These are phyloP conservation scores for Neoarthrinium moseri DNA, from an alignment of 2,329 filamentous ascomycete genomes.

Conservation along the genomic window DNA sequence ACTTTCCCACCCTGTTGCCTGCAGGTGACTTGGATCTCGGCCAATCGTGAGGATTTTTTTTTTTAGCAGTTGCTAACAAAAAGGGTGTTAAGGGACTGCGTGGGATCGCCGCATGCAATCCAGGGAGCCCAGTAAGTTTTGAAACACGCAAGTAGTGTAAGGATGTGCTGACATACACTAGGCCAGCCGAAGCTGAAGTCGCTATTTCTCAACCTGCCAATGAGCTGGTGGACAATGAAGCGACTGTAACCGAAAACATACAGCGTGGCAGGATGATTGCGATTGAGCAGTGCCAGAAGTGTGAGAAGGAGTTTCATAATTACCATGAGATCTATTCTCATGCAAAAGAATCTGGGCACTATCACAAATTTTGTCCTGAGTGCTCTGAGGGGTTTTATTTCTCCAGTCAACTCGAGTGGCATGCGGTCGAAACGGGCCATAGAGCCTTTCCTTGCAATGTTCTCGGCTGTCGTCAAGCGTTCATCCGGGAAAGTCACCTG, in stretches of 20 bases:
- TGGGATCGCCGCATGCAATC: too few relatives aligned
- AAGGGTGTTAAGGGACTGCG: slow-evolving; percentile 21
- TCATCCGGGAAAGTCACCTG: background rate
- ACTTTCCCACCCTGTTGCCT: slow-evolving; percentile 11
- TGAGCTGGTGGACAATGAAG: too few relatives aligned
- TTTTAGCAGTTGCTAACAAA: slow-evolving; percentile 30
- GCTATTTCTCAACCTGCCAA: too few relatives aligned
- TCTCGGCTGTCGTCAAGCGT: background rate
- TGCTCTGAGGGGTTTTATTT: background rate
- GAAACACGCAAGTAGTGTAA: too few relatives aligned
- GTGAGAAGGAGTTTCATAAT: too few relatives aligned
- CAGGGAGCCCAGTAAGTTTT: too few relatives aligned
- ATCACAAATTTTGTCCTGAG: background rate
- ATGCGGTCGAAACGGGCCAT: background rate
- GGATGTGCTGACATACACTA: too few relatives aligned
- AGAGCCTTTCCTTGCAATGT: background rate
- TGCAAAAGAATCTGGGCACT: background rate
- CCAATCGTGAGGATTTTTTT: slow-evolving; percentile 28
- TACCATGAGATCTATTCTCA: too few relatives aligned
- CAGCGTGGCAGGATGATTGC: too few relatives aligned
- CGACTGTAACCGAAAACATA: too few relatives aligned
- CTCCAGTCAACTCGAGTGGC: background rate
- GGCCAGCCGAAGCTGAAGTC: too few relatives aligned
- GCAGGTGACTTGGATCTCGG: slow-evolving; percentile 13
- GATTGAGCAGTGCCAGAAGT: too few relatives aligned